Base-by-base conservation (phyloP, 2,329 filamentous ascomycete genomes). In the Microsporum canis region DNA sequence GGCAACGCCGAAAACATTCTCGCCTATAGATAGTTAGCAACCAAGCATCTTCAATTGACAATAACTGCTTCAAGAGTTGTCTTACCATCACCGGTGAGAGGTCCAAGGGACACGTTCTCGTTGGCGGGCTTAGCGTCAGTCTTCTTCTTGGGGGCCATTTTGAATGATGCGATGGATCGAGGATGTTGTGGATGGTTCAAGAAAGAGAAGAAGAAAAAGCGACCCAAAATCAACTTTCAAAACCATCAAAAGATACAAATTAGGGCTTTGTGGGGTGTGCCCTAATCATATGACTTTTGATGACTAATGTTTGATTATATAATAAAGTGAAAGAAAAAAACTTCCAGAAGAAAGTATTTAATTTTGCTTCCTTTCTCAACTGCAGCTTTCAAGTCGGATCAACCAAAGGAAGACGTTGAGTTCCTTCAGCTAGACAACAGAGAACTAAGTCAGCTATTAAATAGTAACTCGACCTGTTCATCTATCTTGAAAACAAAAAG, bases 51-150 rank as follows among this genome's bases (percentile, higher is more conserved):
- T 7, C 17, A 47, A 63, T 62, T 57, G 56, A 53, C 31, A 64
- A 27, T 14, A n/a, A n/a, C 39, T 43, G 43, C 29, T 7, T 23
- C 7, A 17, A 7, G 31, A 17, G 57, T 39, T 36, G 45, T 31
- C 85, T 76, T 78, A 92, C 90, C 91, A 84, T 96, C 92, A 77
- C 91, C 88, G 82, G 91, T 89, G 80, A 96, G 89, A 77, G 94
- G 94, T 74, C 94, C 94, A 74, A 97, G 86, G 80, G 88, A 91
- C 84, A 99, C 94, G 83, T 99, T 99, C 87, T 97, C 94, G 83
- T 92, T 79, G 68, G 79, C 86, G 73, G 85, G 84, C 74, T 88
- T 86, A 77, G 87, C 84, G 74, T 85, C 81, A 79, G 87, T 86
- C 84, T 92, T 91, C 86, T 95, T 95, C 79, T 91, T 91, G 80